Base-by-base conservation (phyloP, 2,329 filamentous ascomycete species). In the Xylariaceae sp. region DNA sequence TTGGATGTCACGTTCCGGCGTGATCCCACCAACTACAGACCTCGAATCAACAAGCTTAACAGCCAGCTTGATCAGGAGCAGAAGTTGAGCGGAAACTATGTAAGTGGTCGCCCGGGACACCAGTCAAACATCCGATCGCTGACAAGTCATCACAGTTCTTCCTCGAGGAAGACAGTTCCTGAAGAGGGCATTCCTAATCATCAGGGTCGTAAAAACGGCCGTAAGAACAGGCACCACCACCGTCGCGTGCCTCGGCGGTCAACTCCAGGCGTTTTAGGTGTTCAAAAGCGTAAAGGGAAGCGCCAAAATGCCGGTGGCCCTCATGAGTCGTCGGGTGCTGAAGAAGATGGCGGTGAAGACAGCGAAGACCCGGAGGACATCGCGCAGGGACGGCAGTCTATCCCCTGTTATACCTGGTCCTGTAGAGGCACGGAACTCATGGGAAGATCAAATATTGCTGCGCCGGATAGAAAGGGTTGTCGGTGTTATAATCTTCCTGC, bases 31-130 rank as follows among this genome's bases (percentile, higher is more conserved):
- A 95, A 92, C 59, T 98, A 79, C 77, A 83, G 92, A 46, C 92
- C 94, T 47, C 88, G 94, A 69, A 98, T 98, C 74, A 98, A 98
- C 79, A 98, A 98, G 78, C 71, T 80, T 59, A 83, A 89, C 66
- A 92, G 85, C 61, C 92, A 98, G 72, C 78, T 97, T 53, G 92
- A 98, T 66, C 89, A 96, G 65, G 92, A 97, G 63, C 92, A 98
- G 76, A 98, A 98, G 76, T 55, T 88, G 57, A 69, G 68, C 50
- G 94, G 94, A 55, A 97, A 97, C 70, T 98, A 85, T 71, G 83
- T 87, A 73, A 24, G 21, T 11, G 73, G 81, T 77, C 36, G 16
- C 44, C 46, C 38, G 40, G 11, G 36, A 21, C 30, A 26, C 3
- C 15, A 16, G 3, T 2, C 11, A 11, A 29, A 27, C 12, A 13